Evolutionary conservation across 768 basidiomycete species (phyloP), one percentile per base, ranked within the genome.

Genomic region (Leucocoprinus sp.): DNA sequence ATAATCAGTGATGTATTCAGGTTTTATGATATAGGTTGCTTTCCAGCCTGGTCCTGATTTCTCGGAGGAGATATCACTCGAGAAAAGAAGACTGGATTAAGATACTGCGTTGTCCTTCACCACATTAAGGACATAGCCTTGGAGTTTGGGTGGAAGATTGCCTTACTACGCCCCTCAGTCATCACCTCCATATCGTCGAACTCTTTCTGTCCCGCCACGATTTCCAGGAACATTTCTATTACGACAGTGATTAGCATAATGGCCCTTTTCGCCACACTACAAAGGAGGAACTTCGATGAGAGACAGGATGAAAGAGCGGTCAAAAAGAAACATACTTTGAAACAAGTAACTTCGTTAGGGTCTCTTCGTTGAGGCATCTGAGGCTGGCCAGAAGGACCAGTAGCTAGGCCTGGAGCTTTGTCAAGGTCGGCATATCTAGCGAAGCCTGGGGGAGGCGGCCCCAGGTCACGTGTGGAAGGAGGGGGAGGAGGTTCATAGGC

Each of bases 211-310:
- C 6, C 92, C 92, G 45, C 92, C 92, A 39, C 92, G 75, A 60
- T 89, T 91, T 9, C 92, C 92, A 21, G 92, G 92, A 18, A 91
- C 84, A 60, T 92, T 93, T 45, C 86, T 70, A 61, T 93, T 93
- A 33, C 84, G 78, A 63, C 93, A 96, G 55, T 88, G 82, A 60
- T 96, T 95, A 15, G 93, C 93, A 58, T 95, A 95, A 59, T 98
- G 95, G 1, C 95, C 95, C 54, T 85, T 84, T 61, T 90, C 82
- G 28, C 89, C 89, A 57, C 93, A 96, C 83, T 91, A 51, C 3
- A n/a, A 15, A 9, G 3, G 37, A 22, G 24, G 4, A 26, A 26
- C 24, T 45, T 19, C 53, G 46, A 40, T 43, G 46, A 35, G 4
- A 53, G 46, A 39, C 42, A 42, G 45, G 22, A 45, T 24, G 28